Conservation (phyloP, 495 filamentous ascomycete genomes). For the Podospora bellae-mahoneyi region DNA sequence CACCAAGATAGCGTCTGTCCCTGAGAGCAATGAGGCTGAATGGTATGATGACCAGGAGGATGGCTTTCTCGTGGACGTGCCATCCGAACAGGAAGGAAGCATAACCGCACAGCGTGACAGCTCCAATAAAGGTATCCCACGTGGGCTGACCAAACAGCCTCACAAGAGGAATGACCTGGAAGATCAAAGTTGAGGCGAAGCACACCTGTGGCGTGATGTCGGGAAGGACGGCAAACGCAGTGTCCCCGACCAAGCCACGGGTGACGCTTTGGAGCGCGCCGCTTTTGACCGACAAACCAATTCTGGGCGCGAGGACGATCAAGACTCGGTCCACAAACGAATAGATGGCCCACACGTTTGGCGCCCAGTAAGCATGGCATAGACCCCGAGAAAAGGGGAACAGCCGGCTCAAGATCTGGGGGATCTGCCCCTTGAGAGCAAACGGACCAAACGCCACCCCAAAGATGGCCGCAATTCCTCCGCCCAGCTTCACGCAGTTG, state of each 20-base stretch:
- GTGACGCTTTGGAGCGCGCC: conserved; percentile 84
- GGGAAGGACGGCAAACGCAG: conserved; percentile 87
- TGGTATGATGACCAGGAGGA: conserved; percentile 89
- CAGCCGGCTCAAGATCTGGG: conserved; percentile 78
- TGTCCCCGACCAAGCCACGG: conserved; percentile 90
- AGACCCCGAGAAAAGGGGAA: conserved; percentile 93
- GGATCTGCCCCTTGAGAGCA: conserved; percentile 75
- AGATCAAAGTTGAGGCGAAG: conserved; percentile 76
- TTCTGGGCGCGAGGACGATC: conserved; percentile 76
- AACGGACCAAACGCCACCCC: conserved; percentile 88
- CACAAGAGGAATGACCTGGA: conserved; percentile 74
- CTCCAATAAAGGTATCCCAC: conserved; percentile 84
- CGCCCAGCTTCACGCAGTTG: conserved; percentile 78
- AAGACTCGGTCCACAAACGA: conserved; percentile 82
- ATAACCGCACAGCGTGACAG: conserved; percentile 91
- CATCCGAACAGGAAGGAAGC: conserved; percentile 96
- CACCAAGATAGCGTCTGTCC: conserved; percentile 86
- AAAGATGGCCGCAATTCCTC: conserved; percentile 68
- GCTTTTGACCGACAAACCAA: conserved; percentile 68
- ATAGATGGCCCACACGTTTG: conserved; percentile 96
- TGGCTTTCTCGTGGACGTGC: conserved; percentile 98
- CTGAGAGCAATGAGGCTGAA: conserved; percentile 92
- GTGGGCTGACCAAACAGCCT: conserved; percentile 79
- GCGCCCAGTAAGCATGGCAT: conserved; percentile 98
- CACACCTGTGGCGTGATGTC: conserved; percentile 76